phyloP scores from a whole-genome alignment of 2,329 filamentous ascomycete genomes.

The Metarhizium humberi region DNA sequence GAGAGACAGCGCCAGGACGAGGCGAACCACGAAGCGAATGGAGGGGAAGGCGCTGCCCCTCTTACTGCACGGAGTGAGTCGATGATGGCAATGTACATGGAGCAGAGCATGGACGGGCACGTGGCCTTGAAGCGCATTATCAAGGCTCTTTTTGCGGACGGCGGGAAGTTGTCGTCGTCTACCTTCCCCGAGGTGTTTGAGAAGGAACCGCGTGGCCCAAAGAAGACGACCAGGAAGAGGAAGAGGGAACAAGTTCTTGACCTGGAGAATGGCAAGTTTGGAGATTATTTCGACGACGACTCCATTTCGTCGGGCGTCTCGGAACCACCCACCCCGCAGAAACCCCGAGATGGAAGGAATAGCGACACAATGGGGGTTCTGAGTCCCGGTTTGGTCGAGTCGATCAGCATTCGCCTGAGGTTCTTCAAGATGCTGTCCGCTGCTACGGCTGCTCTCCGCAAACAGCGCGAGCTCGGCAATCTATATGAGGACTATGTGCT shows the following conservation, averaged over 20 bases:
- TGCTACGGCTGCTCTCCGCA: constrained; percentile 35
- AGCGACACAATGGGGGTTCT: constrained; percentile 12
- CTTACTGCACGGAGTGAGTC: constrained; percentile 35
- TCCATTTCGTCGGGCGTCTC: constrained; percentile 37
- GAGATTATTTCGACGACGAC: constrained; percentile 52
- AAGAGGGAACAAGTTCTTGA: constrained; percentile 41
- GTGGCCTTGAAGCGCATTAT: constrained; percentile 45
- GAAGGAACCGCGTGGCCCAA: constrained; percentile 42
- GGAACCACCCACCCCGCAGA: constrained; percentile 36
- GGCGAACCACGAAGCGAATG: constrained; percentile 16
- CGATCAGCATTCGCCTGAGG: constrained; percentile 52
- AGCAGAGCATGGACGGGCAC: constrained; percentile 34
- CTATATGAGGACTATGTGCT: constrained; percentile 52
- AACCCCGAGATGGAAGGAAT: constrained; percentile 18
- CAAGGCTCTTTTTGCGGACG: constrained; percentile 60
- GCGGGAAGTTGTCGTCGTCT: constrained; percentile 38
- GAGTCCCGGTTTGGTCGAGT: constrained; percentile 33
- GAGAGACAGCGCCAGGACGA: constrained; percentile 43
- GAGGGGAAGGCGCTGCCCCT: constrained; percentile 13
- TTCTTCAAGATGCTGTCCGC: constrained; percentile 49
- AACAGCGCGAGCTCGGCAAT: constrained; percentile 33
- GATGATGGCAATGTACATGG: constrained; percentile 53
- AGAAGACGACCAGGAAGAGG: constrained; percentile 35
- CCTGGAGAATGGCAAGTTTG: constrained; percentile 50
- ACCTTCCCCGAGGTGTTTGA: constrained; percentile 59